Evolutionary conservation across 1,284 basidiomycete species (phyloP).

Genomic region (Gomphus bonarii): DNA sequence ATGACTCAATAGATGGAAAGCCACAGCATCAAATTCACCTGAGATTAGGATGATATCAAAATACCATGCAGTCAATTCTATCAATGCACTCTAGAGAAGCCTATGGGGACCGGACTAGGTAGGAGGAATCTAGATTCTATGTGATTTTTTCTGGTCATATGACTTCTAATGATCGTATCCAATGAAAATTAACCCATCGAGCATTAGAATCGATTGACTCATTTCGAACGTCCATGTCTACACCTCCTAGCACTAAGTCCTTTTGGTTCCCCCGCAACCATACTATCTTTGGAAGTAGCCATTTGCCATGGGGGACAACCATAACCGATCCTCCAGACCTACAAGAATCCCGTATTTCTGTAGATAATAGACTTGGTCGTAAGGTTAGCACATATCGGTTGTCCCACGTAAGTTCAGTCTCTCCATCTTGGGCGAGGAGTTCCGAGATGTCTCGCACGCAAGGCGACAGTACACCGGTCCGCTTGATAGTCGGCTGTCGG

Average conservation of each 20-base stretch:
- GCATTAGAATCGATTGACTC: no score
- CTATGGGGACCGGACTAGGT: no score
- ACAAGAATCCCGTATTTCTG: not conserved
- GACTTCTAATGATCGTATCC: constrained; percentile 35
- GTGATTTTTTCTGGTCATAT: no score
- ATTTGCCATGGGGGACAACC: constrained; percentile 30
- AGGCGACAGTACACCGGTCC: constrained; percentile 13
- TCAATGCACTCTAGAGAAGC: not conserved
- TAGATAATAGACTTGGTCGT: constrained; percentile 22
- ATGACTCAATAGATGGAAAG: constrained; percentile 52
- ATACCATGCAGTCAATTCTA: not conserved
- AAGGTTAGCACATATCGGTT: constrained; percentile 45
- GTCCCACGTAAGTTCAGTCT: constrained; percentile 41
- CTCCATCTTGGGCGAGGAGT: constrained; percentile 17
- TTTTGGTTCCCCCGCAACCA: constrained; percentile 14
- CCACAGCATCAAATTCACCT: constrained; percentile 77
- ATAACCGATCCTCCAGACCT: constrained; percentile 17
- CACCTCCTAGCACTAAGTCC: not conserved
- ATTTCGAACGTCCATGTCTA: not conserved
- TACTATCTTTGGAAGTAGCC: constrained; percentile 39
- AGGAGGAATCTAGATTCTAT: no score
- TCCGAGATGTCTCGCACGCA: constrained; percentile 25
- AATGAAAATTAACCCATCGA: constrained; percentile 37
- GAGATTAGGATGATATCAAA: constrained; percentile 14
- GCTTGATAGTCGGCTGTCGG: constrained; percentile 15